phyloP scores from a whole-genome alignment of 1,139 yeast genomes.

The Chernovozyma sophiae-reginae region DNA sequence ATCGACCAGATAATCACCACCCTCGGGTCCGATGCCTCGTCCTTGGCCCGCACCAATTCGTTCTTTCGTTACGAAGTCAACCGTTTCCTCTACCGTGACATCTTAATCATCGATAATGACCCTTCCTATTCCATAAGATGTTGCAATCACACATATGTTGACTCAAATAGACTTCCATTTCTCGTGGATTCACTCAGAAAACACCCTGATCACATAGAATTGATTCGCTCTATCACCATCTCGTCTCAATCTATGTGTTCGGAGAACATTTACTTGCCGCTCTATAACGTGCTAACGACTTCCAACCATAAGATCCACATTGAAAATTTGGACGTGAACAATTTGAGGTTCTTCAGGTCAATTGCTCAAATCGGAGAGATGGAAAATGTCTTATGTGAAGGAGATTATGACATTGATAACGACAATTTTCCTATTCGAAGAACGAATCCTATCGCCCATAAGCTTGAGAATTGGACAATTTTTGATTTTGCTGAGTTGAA shows the following conservation, averaged over 20 bases:
- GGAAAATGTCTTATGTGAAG: conserved; percentile 1
- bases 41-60: conserved; percentile 12
- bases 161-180: conserved; percentile 10
- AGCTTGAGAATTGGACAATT: conserved; percentile 21
- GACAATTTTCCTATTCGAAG: background rate
- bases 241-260: conserved; percentile 18
- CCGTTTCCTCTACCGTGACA: conserved; percentile 14
- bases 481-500: conserved; percentile 18
- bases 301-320: conserved; percentile 11
- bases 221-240: conserved; percentile 15
- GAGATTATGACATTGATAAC: conserved; percentile 2
- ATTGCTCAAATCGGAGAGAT: conserved; percentile 4
- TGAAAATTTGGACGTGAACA: conserved; percentile 19
- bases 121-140: conserved; percentile 5
- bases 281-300: conserved; percentile 14
- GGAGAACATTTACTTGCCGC: conserved; percentile 14
- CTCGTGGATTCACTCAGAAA: conserved; percentile 12
- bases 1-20: conserved; percentile 9
- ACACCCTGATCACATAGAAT: conserved; percentile 11
- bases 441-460: conserved; percentile 1
- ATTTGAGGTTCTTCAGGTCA: conserved; percentile 17
- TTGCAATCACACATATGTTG: conserved; percentile 8
- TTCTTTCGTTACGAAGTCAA: conserved; percentile 14
- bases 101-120: conserved; percentile 15
- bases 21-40: conserved; percentile 14